phyloP scores from a whole-genome alignment of 495 filamentous ascomycete genomes.

The Astrocystis sublimbata region DNA sequence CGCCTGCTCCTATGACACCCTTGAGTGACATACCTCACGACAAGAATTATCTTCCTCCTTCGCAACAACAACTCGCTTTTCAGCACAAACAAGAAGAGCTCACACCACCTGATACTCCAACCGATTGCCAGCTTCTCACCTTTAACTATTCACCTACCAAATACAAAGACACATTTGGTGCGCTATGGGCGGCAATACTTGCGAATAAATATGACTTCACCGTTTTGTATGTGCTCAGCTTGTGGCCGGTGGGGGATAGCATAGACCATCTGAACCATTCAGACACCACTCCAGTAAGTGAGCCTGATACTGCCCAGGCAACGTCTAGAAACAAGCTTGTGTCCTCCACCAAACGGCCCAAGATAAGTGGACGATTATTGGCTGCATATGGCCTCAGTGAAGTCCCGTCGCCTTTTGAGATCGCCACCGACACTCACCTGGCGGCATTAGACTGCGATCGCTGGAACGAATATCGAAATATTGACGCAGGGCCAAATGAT shows the following conservation, averaged over 20 bases:
- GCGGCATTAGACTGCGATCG: slow-evolving; percentile 34
- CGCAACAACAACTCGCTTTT: slow-evolving; percentile 1
- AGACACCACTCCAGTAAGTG: neutral
- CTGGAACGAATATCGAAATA: slow-evolving; percentile 42
- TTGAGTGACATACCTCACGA: slow-evolving; percentile 19
- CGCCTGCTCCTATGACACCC: slow-evolving; percentile 24
- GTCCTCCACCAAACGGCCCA: neutral
- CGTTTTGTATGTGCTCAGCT: slow-evolving; percentile 17
- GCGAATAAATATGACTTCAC: slow-evolving; percentile 20
- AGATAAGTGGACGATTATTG: slow-evolving; percentile 38
- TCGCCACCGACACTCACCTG: slow-evolving; percentile 35
- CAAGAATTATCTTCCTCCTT: slow-evolving; percentile 20
- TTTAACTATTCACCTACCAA: slow-evolving; percentile 11
- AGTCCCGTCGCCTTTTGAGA: slow-evolving; percentile 38
- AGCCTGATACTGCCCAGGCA: neutral
- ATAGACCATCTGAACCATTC: neutral
- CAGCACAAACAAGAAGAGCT: neutral
- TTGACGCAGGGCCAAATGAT: slow-evolving; percentile 26
- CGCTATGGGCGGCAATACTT: slow-evolving; percentile 13
- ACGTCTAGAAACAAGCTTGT: neutral
- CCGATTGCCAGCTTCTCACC: neutral
- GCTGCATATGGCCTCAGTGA: slow-evolving; percentile 41
- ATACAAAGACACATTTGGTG: slow-evolving; percentile 5
- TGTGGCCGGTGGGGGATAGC: slow-evolving; percentile 18
- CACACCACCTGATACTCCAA: slow-evolving; percentile 4